Percentiles rank a stretch among this genome's conserved stretches.
Evolutionary conservation across 169 alveolate species (phyloP).

Genomic region (Neospora caninum): DNA sequence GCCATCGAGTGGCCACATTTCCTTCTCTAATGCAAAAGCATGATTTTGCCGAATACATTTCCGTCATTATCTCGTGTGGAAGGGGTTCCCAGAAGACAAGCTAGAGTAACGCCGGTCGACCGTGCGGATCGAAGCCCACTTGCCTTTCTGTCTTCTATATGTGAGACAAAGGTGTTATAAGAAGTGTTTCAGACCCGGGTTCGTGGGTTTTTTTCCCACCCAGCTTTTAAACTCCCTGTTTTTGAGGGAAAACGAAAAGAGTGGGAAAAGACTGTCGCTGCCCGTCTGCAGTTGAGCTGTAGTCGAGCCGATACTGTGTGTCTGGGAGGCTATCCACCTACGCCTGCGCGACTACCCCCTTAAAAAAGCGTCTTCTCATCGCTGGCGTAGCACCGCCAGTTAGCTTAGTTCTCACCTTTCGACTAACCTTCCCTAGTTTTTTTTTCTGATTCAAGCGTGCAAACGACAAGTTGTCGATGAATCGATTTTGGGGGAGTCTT

Average conservation of each 20-base stretch:
- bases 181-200: too few relatives aligned
- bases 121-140: too few relatives aligned
- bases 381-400: neutral
- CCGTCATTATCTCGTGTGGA: neutral
- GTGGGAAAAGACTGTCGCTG: neutral
- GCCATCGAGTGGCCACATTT: too few relatives aligned
- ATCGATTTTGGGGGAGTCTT: neutral
- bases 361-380: neutral
- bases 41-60: too few relatives aligned
- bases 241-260: too few relatives aligned
- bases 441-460: neutral
- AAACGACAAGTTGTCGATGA: neutral
- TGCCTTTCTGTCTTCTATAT: too few relatives aligned
- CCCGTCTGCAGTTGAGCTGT: neutral
- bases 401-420: neutral
- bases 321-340: neutral
- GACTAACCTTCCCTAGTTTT: neutral
- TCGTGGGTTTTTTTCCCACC: too few relatives aligned
- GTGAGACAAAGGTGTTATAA: too few relatives aligned
- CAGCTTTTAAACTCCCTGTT: too few relatives aligned
- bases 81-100: neutral
- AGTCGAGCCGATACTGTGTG: neutral
- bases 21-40: too few relatives aligned
- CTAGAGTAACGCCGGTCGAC: too few relatives aligned
- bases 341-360: neutral